Conservation (phyloP, 805 yeast species). For the Sugiyamaella chiloensis region DNA sequence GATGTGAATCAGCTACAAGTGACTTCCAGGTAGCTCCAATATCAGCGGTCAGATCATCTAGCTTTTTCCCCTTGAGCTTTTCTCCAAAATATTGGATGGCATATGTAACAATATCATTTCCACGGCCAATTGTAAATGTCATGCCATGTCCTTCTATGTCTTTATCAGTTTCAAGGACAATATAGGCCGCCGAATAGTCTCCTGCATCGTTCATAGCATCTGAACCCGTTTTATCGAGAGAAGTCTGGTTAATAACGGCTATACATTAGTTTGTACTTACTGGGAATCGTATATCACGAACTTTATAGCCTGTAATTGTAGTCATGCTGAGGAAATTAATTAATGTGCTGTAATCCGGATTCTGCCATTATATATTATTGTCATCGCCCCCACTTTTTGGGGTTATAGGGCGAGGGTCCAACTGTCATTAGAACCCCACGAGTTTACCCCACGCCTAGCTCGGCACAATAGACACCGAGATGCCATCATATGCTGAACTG, state of each 20-base stretch:
- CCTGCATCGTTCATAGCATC: conserved; percentile 43
- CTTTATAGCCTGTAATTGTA: conserved; percentile 32
- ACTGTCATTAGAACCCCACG: not conserved
- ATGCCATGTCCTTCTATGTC: conserved; percentile 39
- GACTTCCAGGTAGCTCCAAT: conserved; percentile 43
- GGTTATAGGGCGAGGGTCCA: not conserved
- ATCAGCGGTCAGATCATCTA: conserved; percentile 35
- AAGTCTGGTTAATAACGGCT: conserved; percentile 26
- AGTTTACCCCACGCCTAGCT: not conserved
- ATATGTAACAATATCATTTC: conserved; percentile 36
- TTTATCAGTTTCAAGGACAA: conserved; percentile 35
- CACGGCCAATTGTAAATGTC: conserved; percentile 43
- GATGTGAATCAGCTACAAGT: conserved; percentile 40
- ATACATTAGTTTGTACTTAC: conserved; percentile 10
- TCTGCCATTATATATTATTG: no score
- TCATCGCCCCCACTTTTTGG: not conserved
- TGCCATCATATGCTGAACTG: no score
- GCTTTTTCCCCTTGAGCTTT: conserved; percentile 35
- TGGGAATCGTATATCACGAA: conserved; percentile 39
- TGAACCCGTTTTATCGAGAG: conserved; percentile 40
- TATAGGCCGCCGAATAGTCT: conserved; percentile 42
- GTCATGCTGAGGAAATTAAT: conserved; percentile 18
- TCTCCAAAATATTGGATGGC: conserved; percentile 40
- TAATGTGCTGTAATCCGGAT: no score
- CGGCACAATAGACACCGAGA: not conserved